phyloP scores from a whole-genome alignment of 116 monocot species.

The Dioscorea cayenensis region DNA sequence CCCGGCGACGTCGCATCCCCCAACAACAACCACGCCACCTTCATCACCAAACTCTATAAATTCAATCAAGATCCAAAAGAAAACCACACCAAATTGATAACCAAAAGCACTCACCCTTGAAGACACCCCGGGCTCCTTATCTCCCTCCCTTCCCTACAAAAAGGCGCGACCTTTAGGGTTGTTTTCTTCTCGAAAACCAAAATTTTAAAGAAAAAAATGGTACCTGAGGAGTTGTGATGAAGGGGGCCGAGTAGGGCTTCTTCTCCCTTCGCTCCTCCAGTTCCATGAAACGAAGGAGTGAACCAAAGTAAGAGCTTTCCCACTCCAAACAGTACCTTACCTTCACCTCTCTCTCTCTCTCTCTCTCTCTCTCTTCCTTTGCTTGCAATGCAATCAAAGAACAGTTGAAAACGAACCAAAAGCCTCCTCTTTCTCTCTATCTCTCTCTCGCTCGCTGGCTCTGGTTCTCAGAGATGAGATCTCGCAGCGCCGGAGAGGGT shows the following conservation, averaged over 20 bases:
- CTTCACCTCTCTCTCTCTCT: background rate
- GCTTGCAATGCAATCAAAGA: no score
- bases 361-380: no score
- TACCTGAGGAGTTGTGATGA: slow-evolving; percentile 16
- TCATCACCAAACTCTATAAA: slow-evolving; percentile 4
- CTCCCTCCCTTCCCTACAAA: slow-evolving; percentile 25
- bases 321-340: background rate
- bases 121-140: slow-evolving; percentile 23
- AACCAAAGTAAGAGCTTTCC: no score
- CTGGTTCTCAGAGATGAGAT: no score
- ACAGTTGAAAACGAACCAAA: no score
- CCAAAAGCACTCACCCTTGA: slow-evolving; percentile 11
- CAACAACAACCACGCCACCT: slow-evolving; percentile 40
- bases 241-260: slow-evolving; percentile 5
- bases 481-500: no score
- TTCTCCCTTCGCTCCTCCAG: slow-evolving; percentile 1
- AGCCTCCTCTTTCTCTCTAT: no score
- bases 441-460: no score
- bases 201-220: background rate
- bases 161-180: background rate
- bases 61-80: slow-evolving; percentile 3
- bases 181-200: background rate
- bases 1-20: slow-evolving; percentile 27
- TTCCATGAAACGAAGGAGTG: slow-evolving; percentile 5
- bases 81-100: background rate